Evolutionary conservation across 768 basidiomycete genomes (phyloP), one percentile per base, ranked within the genome.

Genomic region (Mycena olivaceomarginata): DNA sequence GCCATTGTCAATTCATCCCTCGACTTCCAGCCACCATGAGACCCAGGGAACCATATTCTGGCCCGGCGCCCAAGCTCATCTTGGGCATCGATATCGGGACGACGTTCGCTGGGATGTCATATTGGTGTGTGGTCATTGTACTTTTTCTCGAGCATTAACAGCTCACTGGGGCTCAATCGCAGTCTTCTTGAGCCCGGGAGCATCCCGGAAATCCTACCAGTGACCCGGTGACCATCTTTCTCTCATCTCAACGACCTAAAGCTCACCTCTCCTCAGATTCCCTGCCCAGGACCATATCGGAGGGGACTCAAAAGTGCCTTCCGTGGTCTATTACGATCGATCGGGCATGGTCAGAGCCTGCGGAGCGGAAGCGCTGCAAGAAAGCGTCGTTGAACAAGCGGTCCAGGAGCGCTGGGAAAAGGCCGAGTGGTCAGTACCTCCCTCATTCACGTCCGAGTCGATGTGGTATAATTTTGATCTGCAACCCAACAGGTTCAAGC

Each of bases 301-400:
- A 4, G 87, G 88, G 6, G 87, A 90, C 68, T 87, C 85, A 31
- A 91, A 90, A 74, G 89, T 91, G 56, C 90, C 89, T 0, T 88
- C 89, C 0, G 82, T 90, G 43, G 72, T 91, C 16, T 89, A 88
- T 73, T 91, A 91, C 74, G 90, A 90, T 72, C 68, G 77, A 11
- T 74, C 83, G n/a, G 90, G 89, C 2, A 46, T 51, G 0, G 82
- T 87, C 4, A 84, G 80, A 48, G 91, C 90, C 0, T 82, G 87
- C 6, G 91, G 91, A 0, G 89, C 89, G 1, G 90, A 90, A 74
- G 89, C 90, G 0, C 63, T 83, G n/a, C 82, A 85, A 51, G 88
- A 88, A 59, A 82, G 83, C 40, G 81, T 85, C 6, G 80, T 87
- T 10, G 88, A 88, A 62, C 80, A 56, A 67, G 90, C 89, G 4